Conservation (phyloP, 805 yeast species). For the Suhomyces faveliae region DNA sequence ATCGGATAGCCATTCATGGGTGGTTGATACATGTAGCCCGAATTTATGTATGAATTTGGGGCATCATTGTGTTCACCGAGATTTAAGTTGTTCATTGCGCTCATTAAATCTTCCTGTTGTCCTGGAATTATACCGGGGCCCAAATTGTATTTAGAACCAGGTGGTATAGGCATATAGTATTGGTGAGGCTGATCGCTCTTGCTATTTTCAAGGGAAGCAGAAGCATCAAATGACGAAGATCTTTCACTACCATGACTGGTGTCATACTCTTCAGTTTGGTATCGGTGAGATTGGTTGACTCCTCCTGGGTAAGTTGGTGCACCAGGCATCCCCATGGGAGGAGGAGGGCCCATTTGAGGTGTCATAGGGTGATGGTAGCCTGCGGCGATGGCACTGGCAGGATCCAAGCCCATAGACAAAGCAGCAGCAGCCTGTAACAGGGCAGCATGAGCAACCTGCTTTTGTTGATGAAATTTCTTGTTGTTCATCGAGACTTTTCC, state of each 20-base stretch:
- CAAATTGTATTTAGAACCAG: constrained; percentile 5
- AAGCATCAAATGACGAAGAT: background rate
- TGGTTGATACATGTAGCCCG: constrained; percentile 15
- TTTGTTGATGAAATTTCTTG: constrained; percentile 32
- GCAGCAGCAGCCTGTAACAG: constrained; percentile 40
- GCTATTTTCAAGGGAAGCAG: background rate
- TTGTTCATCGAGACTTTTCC: constrained; percentile 54
- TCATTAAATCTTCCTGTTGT: constrained; percentile 11
- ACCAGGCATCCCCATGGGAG: constrained; percentile 9
- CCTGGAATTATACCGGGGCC: background rate
- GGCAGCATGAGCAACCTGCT: constrained; percentile 31
- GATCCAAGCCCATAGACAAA: constrained; percentile 37
- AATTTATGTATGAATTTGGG: constrained; percentile 8
- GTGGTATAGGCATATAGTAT: constrained; percentile 6
- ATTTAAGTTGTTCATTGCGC: constrained; percentile 14
- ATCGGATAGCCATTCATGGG: constrained; percentile 14
- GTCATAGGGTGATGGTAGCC: constrained; percentile 9
- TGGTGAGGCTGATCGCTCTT: background rate
- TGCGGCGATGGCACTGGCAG: constrained; percentile 28
- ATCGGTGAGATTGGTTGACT: constrained; percentile 4
- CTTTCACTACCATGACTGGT: background rate
- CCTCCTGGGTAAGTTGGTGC: constrained; percentile 1
- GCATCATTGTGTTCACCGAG: constrained; percentile 7
- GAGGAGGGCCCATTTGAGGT: constrained; percentile 1
- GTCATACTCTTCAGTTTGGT: constrained; percentile 9